A percentile compares a stretch with the other conserved stretches of the same genome.
These are phyloP conservation scores for Aphanocladium album DNA, from an alignment of 2,329 filamentous ascomycete genomes.

Conservation along the genomic window DNA sequence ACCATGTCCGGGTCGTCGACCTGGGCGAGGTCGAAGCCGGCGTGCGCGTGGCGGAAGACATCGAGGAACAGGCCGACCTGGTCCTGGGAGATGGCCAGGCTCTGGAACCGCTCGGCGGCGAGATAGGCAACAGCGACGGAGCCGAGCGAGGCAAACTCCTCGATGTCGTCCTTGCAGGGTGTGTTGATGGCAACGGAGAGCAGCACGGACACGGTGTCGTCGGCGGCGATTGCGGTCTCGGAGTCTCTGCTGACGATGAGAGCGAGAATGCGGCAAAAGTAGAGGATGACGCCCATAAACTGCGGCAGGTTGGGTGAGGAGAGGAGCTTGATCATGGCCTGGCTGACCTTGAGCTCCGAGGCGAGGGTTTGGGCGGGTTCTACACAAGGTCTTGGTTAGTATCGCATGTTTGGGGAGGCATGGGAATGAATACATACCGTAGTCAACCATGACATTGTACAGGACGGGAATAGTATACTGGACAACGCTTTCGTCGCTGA, in stretches of 20 bases:
- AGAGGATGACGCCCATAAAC: conserved; percentile 40
- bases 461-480: conserved; percentile 54
- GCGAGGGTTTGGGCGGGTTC: conserved; percentile 54
- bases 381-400: conserved; percentile 22
- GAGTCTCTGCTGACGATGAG: conserved; percentile 49
- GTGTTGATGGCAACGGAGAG: conserved; percentile 43
- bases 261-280: conserved; percentile 53
- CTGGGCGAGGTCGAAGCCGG: conserved; percentile 32
- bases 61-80: conserved; percentile 41
- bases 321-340: conserved; percentile 44
- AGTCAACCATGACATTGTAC: conserved; percentile 60
- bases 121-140: conserved; percentile 53
- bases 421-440: conserved; percentile 41
- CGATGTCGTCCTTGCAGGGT: conserved; percentile 40
- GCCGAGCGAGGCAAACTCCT: conserved; percentile 49
- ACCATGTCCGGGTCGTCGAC: conserved; percentile 42
- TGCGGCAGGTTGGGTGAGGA: conserved; percentile 38
- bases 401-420: background rate
- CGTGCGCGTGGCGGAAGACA: conserved; percentile 44
- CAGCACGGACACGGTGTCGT: conserved; percentile 43
- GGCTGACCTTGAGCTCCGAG: conserved; percentile 46
- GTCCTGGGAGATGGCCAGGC: conserved; percentile 36
- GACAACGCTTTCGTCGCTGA: conserved; percentile 44
- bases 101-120: conserved; percentile 47
- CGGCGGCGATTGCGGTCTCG: conserved; percentile 40